Base-by-base conservation (phyloP, 2,329 filamentous ascomycete genomes). In the Arthroderma sp. region DNA sequence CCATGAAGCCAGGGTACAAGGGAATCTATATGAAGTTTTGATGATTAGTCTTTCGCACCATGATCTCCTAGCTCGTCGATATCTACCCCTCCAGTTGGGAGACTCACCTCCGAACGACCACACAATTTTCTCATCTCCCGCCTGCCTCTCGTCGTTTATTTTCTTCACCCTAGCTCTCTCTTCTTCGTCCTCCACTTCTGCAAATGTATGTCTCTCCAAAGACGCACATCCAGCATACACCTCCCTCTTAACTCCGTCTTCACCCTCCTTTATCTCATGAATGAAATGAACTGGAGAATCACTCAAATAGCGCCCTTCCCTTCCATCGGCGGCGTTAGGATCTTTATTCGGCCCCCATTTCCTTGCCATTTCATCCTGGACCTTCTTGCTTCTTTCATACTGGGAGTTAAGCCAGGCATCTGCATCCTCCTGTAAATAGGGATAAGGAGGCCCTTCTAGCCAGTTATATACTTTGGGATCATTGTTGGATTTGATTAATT, bases 91-190 rank as follows among this genome's bases (percentile, higher is more conserved):
- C 4, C 1, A 11, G 15, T 22, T 4, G 11, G 8, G 37, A 10
- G n/a, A 44, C 44, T 15, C 28, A 49, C 47, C 42, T 5, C 47
- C 47, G 38, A 49, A 34, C 2, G 29, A 27, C 47, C 47, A 49
- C 8, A 44, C n/a, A 11, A 46, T 44, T 6, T 40, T 39, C 29
- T 42, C 38, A 36, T 49, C 47, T n/a, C 47, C 47, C 3, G 15
- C 41, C 7, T 42, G 30, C 31, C 34, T 43, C 28, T 42, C 41
- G 10, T 36, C 38, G 30, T 49, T 49, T 9, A 37, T 22, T 7
- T 34, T 28, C 7, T 33, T 36, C 4, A 1, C 29, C 42, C 36
- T 30, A 5, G 34, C 38, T 11, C 38, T 41, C 34, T 39, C 40
- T 4, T 11, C 41, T 32, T 46, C 40, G 34, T 46, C 44, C 37